phyloP scores from a whole-genome alignment of 75 land plant species.

The Sequoiadendron giganteum region DNA sequence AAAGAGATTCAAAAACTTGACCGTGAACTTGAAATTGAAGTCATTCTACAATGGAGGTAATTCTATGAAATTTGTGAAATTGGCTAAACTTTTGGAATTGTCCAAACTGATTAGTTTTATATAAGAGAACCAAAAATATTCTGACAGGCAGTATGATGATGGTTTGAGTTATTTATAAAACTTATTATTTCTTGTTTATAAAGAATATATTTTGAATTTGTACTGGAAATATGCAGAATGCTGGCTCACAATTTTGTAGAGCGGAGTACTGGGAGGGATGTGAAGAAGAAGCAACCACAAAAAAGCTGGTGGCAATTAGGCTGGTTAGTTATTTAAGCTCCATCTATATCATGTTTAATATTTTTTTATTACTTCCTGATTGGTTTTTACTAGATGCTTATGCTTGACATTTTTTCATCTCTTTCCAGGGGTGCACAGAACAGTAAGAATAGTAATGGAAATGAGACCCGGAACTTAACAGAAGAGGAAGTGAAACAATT shows the following conservation, averaged over 20 bases:
- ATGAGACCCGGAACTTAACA: slow-evolving; percentile 34
- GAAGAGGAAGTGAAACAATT: slow-evolving; percentile 86
- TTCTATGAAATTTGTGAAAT: not conserved
- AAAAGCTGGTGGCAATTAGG: slow-evolving; percentile 91
- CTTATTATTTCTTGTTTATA: not conserved
- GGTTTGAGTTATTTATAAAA: not conserved
- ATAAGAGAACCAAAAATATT: not conserved
- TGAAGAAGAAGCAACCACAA: slow-evolving; percentile 36
- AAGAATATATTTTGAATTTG: not conserved
- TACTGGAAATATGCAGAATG: slow-evolving; percentile 55
- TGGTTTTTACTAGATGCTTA: not conserved
- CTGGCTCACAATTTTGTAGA: slow-evolving; percentile 91
- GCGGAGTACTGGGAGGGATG: slow-evolving; percentile 48
- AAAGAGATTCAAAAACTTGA: slow-evolving; percentile 82
- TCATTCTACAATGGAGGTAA: slow-evolving; percentile 97
- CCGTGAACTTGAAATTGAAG: slow-evolving; percentile 72
- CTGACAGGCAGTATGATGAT: not conserved
- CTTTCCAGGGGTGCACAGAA: slow-evolving; percentile 22
- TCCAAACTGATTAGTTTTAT: not conserved
- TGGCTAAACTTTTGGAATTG: not conserved
- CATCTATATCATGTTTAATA: not conserved
- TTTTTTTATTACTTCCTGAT: not conserved
- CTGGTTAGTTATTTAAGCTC: slow-evolving; percentile 38
- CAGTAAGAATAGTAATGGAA: slow-evolving; percentile 38
- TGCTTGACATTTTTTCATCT: not conserved